phyloP scores from a whole-genome alignment of 2,329 filamentous ascomycete genomes.

The Uncinocarpus reesii region DNA sequence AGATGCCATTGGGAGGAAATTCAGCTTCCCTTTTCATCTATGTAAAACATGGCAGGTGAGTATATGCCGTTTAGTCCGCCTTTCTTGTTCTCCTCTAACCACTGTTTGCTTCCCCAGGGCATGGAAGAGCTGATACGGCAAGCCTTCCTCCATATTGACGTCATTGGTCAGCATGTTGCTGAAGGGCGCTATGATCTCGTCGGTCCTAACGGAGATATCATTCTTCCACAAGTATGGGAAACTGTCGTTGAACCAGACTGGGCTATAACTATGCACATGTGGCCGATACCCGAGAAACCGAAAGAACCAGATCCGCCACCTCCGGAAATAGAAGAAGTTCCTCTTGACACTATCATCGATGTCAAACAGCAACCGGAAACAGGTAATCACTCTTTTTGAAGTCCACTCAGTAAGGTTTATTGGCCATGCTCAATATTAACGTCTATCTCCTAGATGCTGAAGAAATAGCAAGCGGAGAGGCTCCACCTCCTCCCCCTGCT shows the following conservation, averaged over 20 bases:
- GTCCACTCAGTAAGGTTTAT: no score
- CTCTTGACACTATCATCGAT: slow-evolving; percentile 21
- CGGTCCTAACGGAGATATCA: slow-evolving; percentile 70
- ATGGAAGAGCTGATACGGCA: slow-evolving; percentile 82
- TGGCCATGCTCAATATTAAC: no score
- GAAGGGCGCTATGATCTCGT: slow-evolving; percentile 72
- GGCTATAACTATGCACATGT: slow-evolving; percentile 59
- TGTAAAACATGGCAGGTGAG: slow-evolving; percentile 75
- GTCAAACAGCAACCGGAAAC: slow-evolving; percentile 19
- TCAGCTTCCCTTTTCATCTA: slow-evolving; percentile 78
- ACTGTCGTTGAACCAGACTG: slow-evolving; percentile 70
- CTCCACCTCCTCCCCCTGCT: slow-evolving; percentile 18
- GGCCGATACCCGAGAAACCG: slow-evolving; percentile 49
- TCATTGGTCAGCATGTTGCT: slow-evolving; percentile 64
- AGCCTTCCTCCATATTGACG: slow-evolving; percentile 68
- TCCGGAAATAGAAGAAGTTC: slow-evolving; percentile 17
- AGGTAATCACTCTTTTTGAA: neutral
- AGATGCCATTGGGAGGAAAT: slow-evolving; percentile 82
- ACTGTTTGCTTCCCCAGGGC: slow-evolving; percentile 45
- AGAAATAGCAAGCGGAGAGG: slow-evolving; percentile 5
- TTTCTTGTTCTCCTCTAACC: neutral
- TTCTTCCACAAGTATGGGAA: slow-evolving; percentile 72
- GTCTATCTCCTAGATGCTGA: slow-evolving; percentile 3
- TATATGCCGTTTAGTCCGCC: no score
- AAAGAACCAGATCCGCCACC: slow-evolving; percentile 32